Conservation (phyloP, 176 grass and related monocot genomes). For the Metroxylon sagu region DNA sequence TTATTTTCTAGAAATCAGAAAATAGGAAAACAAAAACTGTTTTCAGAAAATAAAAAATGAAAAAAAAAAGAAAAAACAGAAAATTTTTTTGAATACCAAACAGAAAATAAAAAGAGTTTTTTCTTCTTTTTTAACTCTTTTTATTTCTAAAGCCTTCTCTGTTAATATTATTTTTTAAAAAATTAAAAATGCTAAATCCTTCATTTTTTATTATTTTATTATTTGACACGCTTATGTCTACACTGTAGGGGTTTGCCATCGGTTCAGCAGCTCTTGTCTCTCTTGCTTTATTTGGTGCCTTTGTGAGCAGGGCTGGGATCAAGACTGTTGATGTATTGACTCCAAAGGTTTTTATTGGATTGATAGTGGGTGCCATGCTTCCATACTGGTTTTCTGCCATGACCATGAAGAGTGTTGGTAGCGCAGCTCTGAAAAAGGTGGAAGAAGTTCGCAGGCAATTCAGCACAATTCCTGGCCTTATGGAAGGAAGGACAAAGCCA, state of each 20-base stretch:
- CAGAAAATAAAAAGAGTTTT: too few relatives aligned
- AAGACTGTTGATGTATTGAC: constrained; percentile 39
- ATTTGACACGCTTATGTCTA: background rate
- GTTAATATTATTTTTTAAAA: too few relatives aligned
- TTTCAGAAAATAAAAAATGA: too few relatives aligned
- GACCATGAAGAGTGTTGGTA: constrained; percentile 78
- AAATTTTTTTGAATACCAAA: too few relatives aligned
- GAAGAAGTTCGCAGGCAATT: constrained; percentile 79
- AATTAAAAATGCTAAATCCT: too few relatives aligned
- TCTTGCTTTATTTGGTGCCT: constrained; percentile 75
- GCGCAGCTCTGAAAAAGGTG: constrained; percentile 66
- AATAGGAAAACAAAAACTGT: too few relatives aligned
- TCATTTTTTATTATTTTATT: too few relatives aligned
- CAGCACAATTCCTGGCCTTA: constrained; percentile 49
- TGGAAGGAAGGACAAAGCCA: constrained; percentile 43
- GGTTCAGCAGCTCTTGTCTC: constrained; percentile 79
- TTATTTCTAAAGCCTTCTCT: too few relatives aligned
- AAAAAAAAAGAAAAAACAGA: too few relatives aligned
- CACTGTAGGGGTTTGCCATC: constrained; percentile 56
- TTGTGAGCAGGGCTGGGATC: constrained; percentile 54
- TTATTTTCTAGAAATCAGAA: too few relatives aligned
- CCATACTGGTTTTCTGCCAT: constrained; percentile 93
- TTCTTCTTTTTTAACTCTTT: too few relatives aligned
- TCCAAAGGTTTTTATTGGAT: constrained; percentile 52
- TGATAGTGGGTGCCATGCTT: constrained; percentile 73